Evolutionary conservation across 2,329 filamentous ascomycete species (phyloP), one percentile per base, ranked within the genome.

Genomic region (Grosmannia serpens): DNA sequence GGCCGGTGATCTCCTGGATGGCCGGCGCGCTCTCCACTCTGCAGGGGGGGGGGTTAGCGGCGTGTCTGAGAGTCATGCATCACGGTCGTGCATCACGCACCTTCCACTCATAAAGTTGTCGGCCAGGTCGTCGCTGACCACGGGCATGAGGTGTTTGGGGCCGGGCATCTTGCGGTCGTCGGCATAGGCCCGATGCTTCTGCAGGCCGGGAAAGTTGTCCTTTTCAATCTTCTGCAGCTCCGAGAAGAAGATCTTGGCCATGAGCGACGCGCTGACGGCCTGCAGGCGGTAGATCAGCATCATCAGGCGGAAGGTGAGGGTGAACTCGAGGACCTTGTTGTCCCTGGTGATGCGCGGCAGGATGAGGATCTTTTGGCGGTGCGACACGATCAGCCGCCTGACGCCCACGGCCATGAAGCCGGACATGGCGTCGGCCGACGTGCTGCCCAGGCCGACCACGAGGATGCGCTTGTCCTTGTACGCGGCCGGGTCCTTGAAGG

Each of bases 381-480:
- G 74, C 10, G 74, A 73, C 11, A 75, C 62, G 65, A 38, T 38
- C 35, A 38, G 35, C 9, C 35, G 35, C 44, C 74, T 70, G 4
- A 68, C 63, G 1, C 71, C 71, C 9, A 70, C 64, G 0, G 67
- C 66, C 0, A 69, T 64, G 6, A 77, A 65, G 6, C 66, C 65
- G 1, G 70, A 67, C 13, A 71, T 66, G 4, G 71, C 63, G 58
- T 75, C 72, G 24, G 67, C 69, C 0, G 68, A 65, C 1, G 72
- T 75, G 52, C 71, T 73, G 20, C 72, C 71, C 29, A 77, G 63
- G 7, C 76, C 76, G 2, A 78, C 66, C 0, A 79, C 65, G 0
- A 78, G 58, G 2, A 78, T 73, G 11, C 66, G 73, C 61, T 76
- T 73, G 8, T 66, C 71, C 15, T 69, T 67, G 63, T 75, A 77